Evolutionary conservation across 2,329 filamentous ascomycete species (phyloP).

Genomic region (Aspergillus caelatus): DNA sequence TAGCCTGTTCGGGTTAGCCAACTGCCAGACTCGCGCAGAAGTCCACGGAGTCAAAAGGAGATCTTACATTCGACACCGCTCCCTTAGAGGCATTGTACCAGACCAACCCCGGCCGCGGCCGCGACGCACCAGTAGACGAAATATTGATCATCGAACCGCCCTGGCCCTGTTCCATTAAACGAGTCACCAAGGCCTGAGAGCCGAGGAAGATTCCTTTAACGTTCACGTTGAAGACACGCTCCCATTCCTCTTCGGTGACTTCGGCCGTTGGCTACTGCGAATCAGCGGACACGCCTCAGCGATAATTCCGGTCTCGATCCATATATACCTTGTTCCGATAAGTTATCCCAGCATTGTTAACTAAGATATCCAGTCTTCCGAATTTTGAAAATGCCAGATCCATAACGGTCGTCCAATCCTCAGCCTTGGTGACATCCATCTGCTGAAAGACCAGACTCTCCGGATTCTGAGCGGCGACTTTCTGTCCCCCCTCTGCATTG

Average conservation of each 20-base stretch:
- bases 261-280: constrained; percentile 39
- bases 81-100: constrained; percentile 52
- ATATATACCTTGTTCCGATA: constrained; percentile 42
- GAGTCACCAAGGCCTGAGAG: constrained; percentile 36
- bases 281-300: not conserved
- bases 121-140: constrained; percentile 45
- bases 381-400: constrained; percentile 33
- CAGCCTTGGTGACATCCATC: constrained; percentile 38
- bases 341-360: constrained; percentile 52
- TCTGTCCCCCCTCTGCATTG: constrained; percentile 39
- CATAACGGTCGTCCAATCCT: constrained; percentile 38
- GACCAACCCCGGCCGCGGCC: constrained; percentile 47
- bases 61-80: constrained; percentile 46
- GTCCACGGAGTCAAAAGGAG: not conserved
- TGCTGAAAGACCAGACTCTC: constrained; percentile 34
- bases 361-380: constrained; percentile 45
- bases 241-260: constrained; percentile 48
- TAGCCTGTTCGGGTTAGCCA: constrained; percentile 49
- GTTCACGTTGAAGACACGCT: constrained; percentile 49
- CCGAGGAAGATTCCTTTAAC: constrained; percentile 47
- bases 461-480: constrained; percentile 34
- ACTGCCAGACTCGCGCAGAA: not conserved
- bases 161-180: constrained; percentile 41
- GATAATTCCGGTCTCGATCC: not conserved
- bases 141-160: constrained; percentile 51